Evolutionary conservation across 495 filamentous ascomycete species (phyloP), one percentile per base, ranked within the genome.

Genomic region (Neurospora sp.): DNA sequence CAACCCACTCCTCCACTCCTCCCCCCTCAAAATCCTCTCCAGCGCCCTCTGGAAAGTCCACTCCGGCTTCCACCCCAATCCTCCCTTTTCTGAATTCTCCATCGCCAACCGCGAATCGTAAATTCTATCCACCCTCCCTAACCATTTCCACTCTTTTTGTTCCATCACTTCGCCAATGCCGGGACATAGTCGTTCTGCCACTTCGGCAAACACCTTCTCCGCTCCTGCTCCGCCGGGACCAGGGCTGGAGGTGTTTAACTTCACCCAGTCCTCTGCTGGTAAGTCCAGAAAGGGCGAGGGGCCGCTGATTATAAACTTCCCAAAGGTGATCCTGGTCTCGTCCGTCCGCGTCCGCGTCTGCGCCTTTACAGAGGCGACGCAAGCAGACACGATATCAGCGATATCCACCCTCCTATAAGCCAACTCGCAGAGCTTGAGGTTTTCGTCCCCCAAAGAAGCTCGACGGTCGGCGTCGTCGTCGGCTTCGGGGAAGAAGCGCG

Each of bases 341-440:
- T 28, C 24, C 24, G 24, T 28, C 24, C 24, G 24, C 24, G 24
- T 28, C 24, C 24, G 54, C 0, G 45, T 62, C 0, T 62, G 54
- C 0, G 54, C 54, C 3, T 1, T 62, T 0, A 62, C 70, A 8
- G 77, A 78, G 2, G 77, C 76, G 2, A 77, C 73, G 19, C 78
- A 79, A 10, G 78, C 79, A 0, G 24, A 38, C 0, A 81, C 79
- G 5, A 80, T 74, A 19, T 81, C 79, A 0, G 70, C 73, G 4
- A 81, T 70, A 39, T 81, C 79, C 24, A 78, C 77, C 43, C 79
- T 69, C 24, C 79, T 71, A 2, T 80, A 80, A 4, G 78, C 77
- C 48, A 81, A 34, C 71, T 81, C 79, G 45, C 77, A 42, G 37
- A 81, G 77, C 77, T 81, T 81, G 21, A 81, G 54, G 21, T 80